These are phyloP conservation scores for Cyberlindnera saturnus DNA, from an alignment of 805 yeast genomes.

Conservation along the genomic window DNA sequence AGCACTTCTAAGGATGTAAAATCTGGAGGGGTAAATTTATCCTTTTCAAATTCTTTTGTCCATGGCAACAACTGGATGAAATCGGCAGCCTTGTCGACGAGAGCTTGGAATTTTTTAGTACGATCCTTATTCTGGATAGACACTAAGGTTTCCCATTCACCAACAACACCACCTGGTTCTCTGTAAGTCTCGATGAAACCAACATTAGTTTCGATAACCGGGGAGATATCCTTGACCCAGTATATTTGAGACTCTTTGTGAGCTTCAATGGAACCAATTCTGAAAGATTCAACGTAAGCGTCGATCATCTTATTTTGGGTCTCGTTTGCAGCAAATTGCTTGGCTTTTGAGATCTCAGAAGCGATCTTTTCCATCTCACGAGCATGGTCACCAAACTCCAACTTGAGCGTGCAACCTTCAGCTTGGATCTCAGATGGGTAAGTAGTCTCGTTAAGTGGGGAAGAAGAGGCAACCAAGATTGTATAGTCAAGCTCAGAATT, in stretches of 20 bases:
- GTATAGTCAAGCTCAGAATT: constrained; percentile 38
- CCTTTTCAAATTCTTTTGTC: constrained; percentile 72
- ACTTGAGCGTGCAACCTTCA: constrained; percentile 36
- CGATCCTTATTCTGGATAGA: constrained; percentile 87
- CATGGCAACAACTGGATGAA: constrained; percentile 73
- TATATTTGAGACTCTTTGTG: constrained; percentile 78
- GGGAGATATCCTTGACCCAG: constrained; percentile 87
- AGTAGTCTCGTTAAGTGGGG: constrained; percentile 39
- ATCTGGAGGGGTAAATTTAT: constrained; percentile 85
- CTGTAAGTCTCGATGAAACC: constrained; percentile 92
- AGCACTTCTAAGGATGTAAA: constrained; percentile 86
- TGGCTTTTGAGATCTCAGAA: constrained; percentile 49
- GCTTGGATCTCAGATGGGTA: constrained; percentile 44
- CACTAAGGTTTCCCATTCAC: constrained; percentile 91
- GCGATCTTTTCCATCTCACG: constrained; percentile 58
- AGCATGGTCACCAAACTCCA: constrained; percentile 76
- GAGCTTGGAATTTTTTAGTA: constrained; percentile 67
- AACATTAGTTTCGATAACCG: constrained; percentile 71
- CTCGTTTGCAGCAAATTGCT: constrained; percentile 62
- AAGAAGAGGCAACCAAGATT: constrained; percentile 66
- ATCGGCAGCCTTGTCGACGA: constrained; percentile 61
- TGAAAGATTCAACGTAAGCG: constrained; percentile 62
- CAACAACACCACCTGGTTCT: constrained; percentile 87
- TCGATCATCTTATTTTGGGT: constrained; percentile 63
- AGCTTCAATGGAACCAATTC: constrained; percentile 77